Conservation (phyloP, 1,139 yeast species). For the Taphrina sp. region DNA sequence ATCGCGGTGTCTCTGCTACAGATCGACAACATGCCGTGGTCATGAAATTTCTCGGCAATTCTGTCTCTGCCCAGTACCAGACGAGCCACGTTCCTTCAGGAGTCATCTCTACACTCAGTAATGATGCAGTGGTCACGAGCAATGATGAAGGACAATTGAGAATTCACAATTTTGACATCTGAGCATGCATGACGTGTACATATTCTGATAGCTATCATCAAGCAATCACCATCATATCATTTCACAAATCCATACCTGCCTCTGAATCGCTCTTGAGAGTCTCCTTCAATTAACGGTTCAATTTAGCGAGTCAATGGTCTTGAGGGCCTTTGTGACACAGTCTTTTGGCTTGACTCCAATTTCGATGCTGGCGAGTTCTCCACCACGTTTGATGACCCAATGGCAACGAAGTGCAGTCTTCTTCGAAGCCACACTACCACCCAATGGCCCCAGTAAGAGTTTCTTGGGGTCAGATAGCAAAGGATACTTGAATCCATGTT, state of each 20-base stretch:
- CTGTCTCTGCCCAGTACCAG: too few species aligned
- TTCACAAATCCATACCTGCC: too few species aligned
- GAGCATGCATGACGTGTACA: too few species aligned
- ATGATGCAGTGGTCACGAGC: background rate
- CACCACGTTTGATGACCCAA: conserved; percentile 74
- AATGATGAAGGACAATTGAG: too few species aligned
- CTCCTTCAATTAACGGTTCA: too few species aligned
- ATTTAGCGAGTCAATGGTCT: too few species aligned
- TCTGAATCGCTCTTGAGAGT: too few species aligned
- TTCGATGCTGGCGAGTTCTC: conserved; percentile 62
- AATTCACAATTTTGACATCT: too few species aligned
- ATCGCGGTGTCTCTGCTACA: background rate
- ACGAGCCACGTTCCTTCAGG: background rate
- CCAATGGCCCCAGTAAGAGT: conserved; percentile 66
- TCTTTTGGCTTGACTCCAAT: conserved; percentile 76
- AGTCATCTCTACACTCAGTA: background rate
- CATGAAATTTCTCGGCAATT: too few species aligned
- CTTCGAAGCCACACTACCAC: conserved; percentile 68
- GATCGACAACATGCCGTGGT: too few species aligned
- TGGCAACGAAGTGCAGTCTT: conserved; percentile 78
- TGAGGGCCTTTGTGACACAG: conserved; percentile 60
- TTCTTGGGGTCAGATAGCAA: conserved; percentile 74
- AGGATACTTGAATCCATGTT: conserved; percentile 55
- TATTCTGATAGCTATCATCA: too few species aligned
- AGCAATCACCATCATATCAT: too few species aligned